Conservation (phyloP, 2,329 filamentous ascomycete species). For the Penicillium sp. region DNA sequence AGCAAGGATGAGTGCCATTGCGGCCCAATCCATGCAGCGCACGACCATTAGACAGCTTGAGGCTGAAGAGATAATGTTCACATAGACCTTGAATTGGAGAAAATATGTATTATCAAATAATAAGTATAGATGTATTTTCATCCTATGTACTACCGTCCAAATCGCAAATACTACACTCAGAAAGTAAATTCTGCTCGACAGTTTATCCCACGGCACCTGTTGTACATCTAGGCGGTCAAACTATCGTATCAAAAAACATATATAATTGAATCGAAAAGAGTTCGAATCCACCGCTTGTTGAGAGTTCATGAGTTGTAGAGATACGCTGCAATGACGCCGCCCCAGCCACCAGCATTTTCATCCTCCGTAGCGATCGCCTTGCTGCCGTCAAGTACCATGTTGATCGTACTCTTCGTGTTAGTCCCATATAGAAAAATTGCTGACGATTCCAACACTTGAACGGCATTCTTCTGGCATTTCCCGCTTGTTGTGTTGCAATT, state of each 20-base stretch:
- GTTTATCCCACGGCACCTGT: neutral
- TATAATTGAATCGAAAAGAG: neutral
- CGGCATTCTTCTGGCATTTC: slow-evolving; percentile 45
- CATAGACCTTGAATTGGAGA: neutral
- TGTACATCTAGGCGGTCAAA: neutral
- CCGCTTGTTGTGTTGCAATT: slow-evolving; percentile 38
- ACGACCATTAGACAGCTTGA: neutral
- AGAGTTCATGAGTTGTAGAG: slow-evolving; percentile 24
- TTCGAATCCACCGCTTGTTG: neutral
- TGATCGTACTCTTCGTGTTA: slow-evolving; percentile 35
- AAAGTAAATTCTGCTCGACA: neutral
- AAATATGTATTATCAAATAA: neutral
- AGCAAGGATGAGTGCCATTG: slow-evolving; percentile 2
- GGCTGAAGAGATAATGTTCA: neutral
- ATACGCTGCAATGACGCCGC: slow-evolving; percentile 40
- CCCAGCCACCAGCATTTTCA: slow-evolving; percentile 41
- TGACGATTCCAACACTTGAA: slow-evolving; percentile 32
- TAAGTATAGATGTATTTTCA: neutral
- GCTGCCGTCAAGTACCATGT: slow-evolving; percentile 35
- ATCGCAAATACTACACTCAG: neutral
- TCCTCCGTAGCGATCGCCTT: slow-evolving; percentile 30
- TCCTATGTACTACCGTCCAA: neutral
- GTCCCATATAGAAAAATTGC: slow-evolving; percentile 36
- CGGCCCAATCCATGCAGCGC: slow-evolving; percentile 14
- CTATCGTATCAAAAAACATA: slow-evolving; percentile 1